Percentiles rank a stretch among this genome's conserved stretches.
phyloP scores from a whole-genome alignment of 116 monocot genomes.

The Iris pallida region DNA sequence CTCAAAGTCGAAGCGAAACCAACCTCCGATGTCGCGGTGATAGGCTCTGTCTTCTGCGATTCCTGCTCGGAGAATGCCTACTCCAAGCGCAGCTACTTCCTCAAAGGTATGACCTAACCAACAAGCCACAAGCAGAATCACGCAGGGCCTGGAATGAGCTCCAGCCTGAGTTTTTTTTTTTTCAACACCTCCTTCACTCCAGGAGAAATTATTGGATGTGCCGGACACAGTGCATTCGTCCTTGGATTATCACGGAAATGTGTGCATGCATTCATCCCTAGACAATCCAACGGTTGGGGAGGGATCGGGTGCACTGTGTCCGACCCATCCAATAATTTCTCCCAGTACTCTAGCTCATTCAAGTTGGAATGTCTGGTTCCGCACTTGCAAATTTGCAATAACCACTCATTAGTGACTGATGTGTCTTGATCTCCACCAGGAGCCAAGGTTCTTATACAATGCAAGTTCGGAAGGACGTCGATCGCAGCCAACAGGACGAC shows the following conservation, averaged over 20 bases:
- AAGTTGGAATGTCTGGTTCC: not conserved
- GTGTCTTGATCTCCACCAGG: conserved; percentile 30
- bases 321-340: too few relatives aligned
- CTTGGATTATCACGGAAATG: too few relatives aligned
- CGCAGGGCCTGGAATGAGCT: too few relatives aligned
- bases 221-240: too few relatives aligned
- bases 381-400: not conserved
- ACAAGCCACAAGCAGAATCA: too few relatives aligned
- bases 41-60: conserved; percentile 26
- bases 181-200: too few relatives aligned
- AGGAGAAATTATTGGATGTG: too few relatives aligned
- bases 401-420: not conserved
- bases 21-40: not conserved
- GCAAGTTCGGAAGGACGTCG: conserved; percentile 48
- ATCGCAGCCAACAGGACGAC: conserved; percentile 44
- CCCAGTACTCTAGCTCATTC: not conserved
- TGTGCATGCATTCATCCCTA: too few relatives aligned
- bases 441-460: conserved; percentile 41
- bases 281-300: too few relatives aligned
- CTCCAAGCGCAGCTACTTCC: conserved; percentile 24
- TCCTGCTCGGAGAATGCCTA: conserved; percentile 20
- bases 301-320: too few relatives aligned
- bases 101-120: too few relatives aligned
- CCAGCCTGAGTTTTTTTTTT: too few relatives aligned
- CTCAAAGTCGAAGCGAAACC: not conserved